Evolutionary conservation across 1,139 yeast species (phyloP), one percentile per base, ranked within the genome.

Genomic region (Lodderomyces theae): DNA sequence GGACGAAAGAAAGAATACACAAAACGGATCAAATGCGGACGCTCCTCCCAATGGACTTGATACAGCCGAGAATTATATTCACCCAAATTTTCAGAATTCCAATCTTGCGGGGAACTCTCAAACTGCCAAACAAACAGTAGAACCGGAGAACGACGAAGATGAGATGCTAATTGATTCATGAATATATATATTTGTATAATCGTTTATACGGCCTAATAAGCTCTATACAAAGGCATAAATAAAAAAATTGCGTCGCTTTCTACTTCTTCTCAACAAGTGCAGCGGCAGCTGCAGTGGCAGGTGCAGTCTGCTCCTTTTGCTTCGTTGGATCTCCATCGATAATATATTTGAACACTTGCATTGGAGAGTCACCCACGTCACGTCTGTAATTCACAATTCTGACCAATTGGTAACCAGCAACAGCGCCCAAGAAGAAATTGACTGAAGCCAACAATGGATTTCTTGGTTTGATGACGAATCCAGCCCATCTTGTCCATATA

Each of bases 401-500:
- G 39, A 69, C 56, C 36, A 92, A 66, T 70, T 92, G 98, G 61
- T 74, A 80, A 24, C 94, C 88, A 3, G 97, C 97, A 35, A 94
- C 96, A 31, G 82, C 71, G 22, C 96, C 96, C 47, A 92, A 72
- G 74, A 92, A 92, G 74, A 89, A 88, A 68, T 92, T 92, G 45
- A 92, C 98, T 24, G 94, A 81, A 4, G 97, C 98, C 53, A 92
- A 74, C 46, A 92, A 70, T 52, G 77, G 74, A 68, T 92, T 92
- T 66, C 86, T 84, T 40, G 98, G 98, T 54, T 72, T 81, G 60
- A 92, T 92, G 48, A 89, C 94, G 64, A 89, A 79, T 2, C 76
- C 77, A 24, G 97, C 90, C 98, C 98, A 92, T 62, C 98, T 81
- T 35, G 98, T 92, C 98, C 98, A 92, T 55, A 92, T 89, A 42